Conservation (phyloP, 805 yeast genomes). For the Pichia nakasei region DNA sequence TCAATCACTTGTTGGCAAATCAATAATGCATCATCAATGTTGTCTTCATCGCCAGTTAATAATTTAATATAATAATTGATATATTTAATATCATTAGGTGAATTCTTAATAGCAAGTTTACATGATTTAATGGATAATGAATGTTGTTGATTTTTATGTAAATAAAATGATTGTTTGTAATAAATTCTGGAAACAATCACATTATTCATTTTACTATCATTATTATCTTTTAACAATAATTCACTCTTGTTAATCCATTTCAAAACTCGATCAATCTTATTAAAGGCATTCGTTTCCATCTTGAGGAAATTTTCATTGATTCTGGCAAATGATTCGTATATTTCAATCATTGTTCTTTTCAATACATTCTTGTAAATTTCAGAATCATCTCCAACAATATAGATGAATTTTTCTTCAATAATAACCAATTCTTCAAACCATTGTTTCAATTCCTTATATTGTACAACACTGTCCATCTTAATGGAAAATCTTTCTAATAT, state of each 20-base stretch:
- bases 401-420: constrained; percentile 7
- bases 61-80: constrained; percentile 63
- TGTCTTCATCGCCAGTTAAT: constrained; percentile 53
- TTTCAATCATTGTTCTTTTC: constrained; percentile 16
- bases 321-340: constrained; percentile 20
- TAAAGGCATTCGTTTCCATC: constrained; percentile 3
- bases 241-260: constrained; percentile 8
- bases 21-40: constrained; percentile 21
- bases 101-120: constrained; percentile 38
- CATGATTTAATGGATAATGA: constrained; percentile 37
- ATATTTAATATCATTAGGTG: constrained; percentile 48
- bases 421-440: constrained; percentile 13
- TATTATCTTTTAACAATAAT: neutral
- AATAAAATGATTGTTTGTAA: constrained; percentile 40
- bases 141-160: constrained; percentile 36
- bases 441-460: constrained; percentile 12
- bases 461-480: constrained; percentile 3
- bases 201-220: constrained; percentile 1
- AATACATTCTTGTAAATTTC: constrained; percentile 16
- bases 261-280: constrained; percentile 1
- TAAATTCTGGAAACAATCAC: constrained; percentile 12
- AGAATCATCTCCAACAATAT: constrained; percentile 1
- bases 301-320: constrained; percentile 13
- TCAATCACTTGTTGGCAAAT: constrained; percentile 50
- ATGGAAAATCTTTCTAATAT: constrained; percentile 14